phyloP scores from a whole-genome alignment of 768 basidiomycete species.

The Suillus subalutaceus region DNA sequence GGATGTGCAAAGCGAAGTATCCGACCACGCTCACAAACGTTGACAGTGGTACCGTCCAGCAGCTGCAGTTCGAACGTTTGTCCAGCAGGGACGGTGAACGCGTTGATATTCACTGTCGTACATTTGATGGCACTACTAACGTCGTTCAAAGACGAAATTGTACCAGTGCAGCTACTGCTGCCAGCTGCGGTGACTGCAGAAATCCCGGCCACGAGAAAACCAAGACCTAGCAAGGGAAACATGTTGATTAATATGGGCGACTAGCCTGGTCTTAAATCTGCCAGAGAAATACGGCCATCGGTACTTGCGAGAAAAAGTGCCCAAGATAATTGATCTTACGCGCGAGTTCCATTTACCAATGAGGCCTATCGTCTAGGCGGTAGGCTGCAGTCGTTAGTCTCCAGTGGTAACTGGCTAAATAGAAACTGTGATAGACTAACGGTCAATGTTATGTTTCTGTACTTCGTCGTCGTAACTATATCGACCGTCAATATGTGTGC shows the following conservation, averaged over 20 bases:
- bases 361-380: not conserved
- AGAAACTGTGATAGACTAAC: not conserved
- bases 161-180: conserved; percentile 44
- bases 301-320: not conserved
- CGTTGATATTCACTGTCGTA: conserved; percentile 57
- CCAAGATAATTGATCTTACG: not conserved
- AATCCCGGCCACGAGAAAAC: conserved; percentile 21
- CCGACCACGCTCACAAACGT: conserved; percentile 47
- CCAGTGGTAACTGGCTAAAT: not conserved
- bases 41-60: conserved; percentile 54
- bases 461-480: not conserved
- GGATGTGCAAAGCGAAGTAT: not conserved
- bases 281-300: not conserved
- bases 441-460: not conserved
- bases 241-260: conserved; percentile 8
- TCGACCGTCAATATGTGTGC: not conserved
- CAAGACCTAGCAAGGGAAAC: conserved; percentile 15
- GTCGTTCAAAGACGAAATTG: conserved; percentile 55
- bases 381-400: not conserved
- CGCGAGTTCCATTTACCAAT: not conserved
- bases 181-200: conserved; percentile 19
- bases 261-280: not conserved
- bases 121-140: conserved; percentile 55
- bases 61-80: conserved; percentile 51
- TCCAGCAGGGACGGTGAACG: conserved; percentile 60